Evolutionary conservation across 1,284 basidiomycete species (phyloP).

Genomic region (Neonothopanus nambi): DNA sequence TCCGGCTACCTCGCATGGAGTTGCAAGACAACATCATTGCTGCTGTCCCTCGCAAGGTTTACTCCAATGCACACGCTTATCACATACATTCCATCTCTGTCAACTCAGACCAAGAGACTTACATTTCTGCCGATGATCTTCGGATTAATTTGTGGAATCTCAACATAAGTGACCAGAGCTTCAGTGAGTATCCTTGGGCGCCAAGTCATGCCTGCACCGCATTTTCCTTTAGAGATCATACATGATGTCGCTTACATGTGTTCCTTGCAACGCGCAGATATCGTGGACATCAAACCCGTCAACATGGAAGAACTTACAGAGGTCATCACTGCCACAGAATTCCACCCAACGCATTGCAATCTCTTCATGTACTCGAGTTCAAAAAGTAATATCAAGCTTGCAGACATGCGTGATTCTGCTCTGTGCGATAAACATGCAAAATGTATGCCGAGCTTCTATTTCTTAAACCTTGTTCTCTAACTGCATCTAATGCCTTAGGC

Average conservation of each 20-base stretch:
- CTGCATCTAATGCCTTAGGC: conserved; percentile 48
- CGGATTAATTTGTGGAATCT: conserved; percentile 99
- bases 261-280: conserved; percentile 59
- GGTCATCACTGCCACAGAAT: conserved; percentile 99
- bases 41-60: conserved; percentile 97
- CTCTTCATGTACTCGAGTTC: conserved; percentile 99
- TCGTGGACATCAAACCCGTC: conserved; percentile 99
- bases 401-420: conserved; percentile 99
- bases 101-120: conserved; percentile 99
- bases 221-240: neutral
- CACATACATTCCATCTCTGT: conserved; percentile 99
- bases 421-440: conserved; percentile 97
- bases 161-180: conserved; percentile 98
- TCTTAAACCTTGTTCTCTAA: conserved; percentile 7
- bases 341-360: conserved; percentile 98
- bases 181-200: conserved; percentile 69
- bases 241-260: conserved; percentile 5
- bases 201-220: neutral
- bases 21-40: conserved; percentile 98
- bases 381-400: conserved; percentile 99
- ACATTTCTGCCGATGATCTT: conserved; percentile 97
- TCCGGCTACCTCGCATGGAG: conserved; percentile 87
- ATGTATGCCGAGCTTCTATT: conserved; percentile 56
- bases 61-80: conserved; percentile 99
- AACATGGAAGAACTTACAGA: conserved; percentile 99